Evolutionary conservation across 495 filamentous ascomycete species (phyloP), one percentile per base, ranked within the genome.

Genomic region (Penicillium crystallinum): DNA sequence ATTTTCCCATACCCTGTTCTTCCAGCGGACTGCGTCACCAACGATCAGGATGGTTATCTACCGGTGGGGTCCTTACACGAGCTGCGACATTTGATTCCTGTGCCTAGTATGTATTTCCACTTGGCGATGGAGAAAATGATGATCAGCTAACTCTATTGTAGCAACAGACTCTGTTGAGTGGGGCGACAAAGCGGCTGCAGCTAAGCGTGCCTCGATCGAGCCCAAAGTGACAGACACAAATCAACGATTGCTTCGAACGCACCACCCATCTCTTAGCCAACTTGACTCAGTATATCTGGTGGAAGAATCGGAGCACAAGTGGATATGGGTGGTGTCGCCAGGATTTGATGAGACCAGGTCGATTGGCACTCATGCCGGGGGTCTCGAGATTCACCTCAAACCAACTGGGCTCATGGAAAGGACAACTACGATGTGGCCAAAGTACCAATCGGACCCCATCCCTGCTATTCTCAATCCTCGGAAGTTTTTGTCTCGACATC

Each of bases 381-480:
- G 29, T 19, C 43, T 30, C 29, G 27, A 46, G 27, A 46, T 46
- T 18, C 43, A 46, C 23, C 27, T 46, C 14, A 19, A 17, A 15
- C 43, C 43, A 46, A 18, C 14, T 29, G 27, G 43, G 17, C 11
- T 46, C 25, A 46, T 33, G 17, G 43, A 46, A 46, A 25, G 29
- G 22, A 46, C 27, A 19, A 46, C 43, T 29, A 46, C 43, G 43
- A 33, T 30, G 29, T 46, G 22, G 22, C 43, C 27, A 12, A 46
- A 33, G 27, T 46, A 6, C 11, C 49, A 52, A 44, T 14, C n/a
- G n/a, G 49, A 52, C 23, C 49, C 49, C 9, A 44, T 52, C 8
- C n/a, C 14, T 44, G 14, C 35, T 18, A 37, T 34, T 34, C 33
- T 54, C 6, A 54, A 39, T 47, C 51, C 51, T n/a, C 42, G 42